Conservation (phyloP, 176 grass and related monocot species). For the bread wheat (Triticum aestivum) region IWGSC_CS_RefSeq_v2.1 NC_057813.1:716516477-716516976, state of each 20-base stretch:
- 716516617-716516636: too few species aligned
- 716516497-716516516: too few species aligned
- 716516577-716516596: too few species aligned
- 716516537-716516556: too few species aligned
- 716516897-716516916: background rate
- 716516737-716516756: conserved; percentile 22
- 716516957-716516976: conserved; percentile 7
- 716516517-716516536: too few species aligned
- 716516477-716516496: too few species aligned
- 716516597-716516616: too few species aligned
- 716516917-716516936: background rate
- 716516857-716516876: background rate
- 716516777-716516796: background rate
- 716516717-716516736: background rate
- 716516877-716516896: background rate
- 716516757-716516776: background rate
- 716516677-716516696: too few species aligned
- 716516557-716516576: too few species aligned
- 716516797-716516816: background rate
- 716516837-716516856: background rate
- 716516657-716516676: too few species aligned
- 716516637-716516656: too few species aligned
- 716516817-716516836: background rate
- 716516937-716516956: conserved; percentile 14
- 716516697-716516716: too few species aligned